Evolutionary conservation across 768 basidiomycete species (phyloP).

Genomic region (Hypsizygus marmoreus): DNA sequence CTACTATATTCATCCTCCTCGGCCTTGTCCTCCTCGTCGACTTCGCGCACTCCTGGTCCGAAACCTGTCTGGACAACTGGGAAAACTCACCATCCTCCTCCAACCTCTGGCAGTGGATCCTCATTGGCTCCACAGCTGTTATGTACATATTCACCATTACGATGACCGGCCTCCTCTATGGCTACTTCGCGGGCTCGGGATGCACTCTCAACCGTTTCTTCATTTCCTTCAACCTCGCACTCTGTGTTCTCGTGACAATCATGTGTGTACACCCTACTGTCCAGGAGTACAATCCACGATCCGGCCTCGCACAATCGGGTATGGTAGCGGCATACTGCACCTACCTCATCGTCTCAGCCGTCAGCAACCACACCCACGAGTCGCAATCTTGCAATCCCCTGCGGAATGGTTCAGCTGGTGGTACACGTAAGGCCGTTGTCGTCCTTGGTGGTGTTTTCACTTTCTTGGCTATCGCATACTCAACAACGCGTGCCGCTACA

Average conservation of each 20-base stretch:
- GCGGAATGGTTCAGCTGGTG: slow-evolving; percentile 55
- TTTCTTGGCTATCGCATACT: slow-evolving; percentile 97
- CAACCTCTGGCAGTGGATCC: slow-evolving; percentile 93
- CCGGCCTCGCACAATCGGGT: slow-evolving; percentile 90
- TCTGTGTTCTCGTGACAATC: slow-evolving; percentile 78
- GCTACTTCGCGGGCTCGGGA: slow-evolving; percentile 84
- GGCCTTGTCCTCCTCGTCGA: slow-evolving; percentile 97
- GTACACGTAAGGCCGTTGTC: slow-evolving; percentile 83
- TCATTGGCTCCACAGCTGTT: slow-evolving; percentile 88
- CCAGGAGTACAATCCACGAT: slow-evolving; percentile 91
- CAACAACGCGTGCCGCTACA: slow-evolving; percentile 93
- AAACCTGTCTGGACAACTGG: slow-evolving; percentile 96
- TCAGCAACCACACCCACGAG: slow-evolving; percentile 87
- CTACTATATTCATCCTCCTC: slow-evolving; percentile 93
- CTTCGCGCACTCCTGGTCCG: slow-evolving; percentile 98
- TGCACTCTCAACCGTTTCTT: slow-evolving; percentile 96
- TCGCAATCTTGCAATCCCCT: slow-evolving; percentile 84
- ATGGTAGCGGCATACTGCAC: slow-evolving; percentile 99
- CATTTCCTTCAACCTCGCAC: slow-evolving; percentile 89
- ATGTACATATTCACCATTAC: slow-evolving; percentile 86
- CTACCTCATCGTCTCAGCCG: slow-evolving; percentile 91
- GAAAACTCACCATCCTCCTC: slow-evolving; percentile 73
- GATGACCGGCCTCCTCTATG: slow-evolving; percentile 86
- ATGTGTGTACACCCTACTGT: slow-evolving; percentile 82
- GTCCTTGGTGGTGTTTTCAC: slow-evolving; percentile 93